phyloP scores from a whole-genome alignment of 306 rosid genomes.

The Carpinus viminea region DNA sequence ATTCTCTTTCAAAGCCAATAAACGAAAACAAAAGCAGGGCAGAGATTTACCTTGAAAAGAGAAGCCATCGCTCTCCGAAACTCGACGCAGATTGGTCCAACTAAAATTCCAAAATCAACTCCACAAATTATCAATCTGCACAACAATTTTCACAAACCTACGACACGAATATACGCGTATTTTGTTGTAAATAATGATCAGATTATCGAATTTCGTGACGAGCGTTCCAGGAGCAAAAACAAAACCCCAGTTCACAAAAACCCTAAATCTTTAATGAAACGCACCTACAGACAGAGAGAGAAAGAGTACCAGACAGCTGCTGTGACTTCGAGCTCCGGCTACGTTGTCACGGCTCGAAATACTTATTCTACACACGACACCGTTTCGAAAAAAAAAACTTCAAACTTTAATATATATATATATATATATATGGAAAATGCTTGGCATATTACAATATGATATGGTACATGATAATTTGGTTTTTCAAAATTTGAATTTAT shows the following conservation, averaged over 20 bases:
- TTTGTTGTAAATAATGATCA: background rate
- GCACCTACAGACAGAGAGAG: background rate
- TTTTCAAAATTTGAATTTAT: no score
- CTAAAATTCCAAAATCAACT: background rate
- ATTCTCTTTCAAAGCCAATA: background rate
- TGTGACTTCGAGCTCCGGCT: background rate
- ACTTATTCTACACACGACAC: no score
- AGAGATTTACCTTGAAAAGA: constrained; percentile 10
- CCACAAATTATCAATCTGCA: background rate
- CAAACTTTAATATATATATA: no score
- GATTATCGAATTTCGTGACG: background rate
- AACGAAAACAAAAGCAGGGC: background rate
- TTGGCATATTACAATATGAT: no score
- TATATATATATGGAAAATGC: no score
- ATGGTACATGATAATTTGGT: no score
- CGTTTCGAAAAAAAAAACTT: no score
- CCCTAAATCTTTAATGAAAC: background rate
- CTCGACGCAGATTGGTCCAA: background rate
- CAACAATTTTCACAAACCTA: background rate
- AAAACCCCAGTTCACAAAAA: background rate
- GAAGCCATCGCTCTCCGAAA: constrained; percentile 8
- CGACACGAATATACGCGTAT: background rate
- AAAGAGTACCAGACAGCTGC: background rate
- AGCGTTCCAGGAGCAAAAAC: background rate
- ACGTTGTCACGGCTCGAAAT: background rate